A percentile compares a stretch with the other conserved stretches of the same genome.
Conservation (phyloP, 2,329 filamentous ascomycete genomes). For the Pseudogymnoascus sp. region DNA sequence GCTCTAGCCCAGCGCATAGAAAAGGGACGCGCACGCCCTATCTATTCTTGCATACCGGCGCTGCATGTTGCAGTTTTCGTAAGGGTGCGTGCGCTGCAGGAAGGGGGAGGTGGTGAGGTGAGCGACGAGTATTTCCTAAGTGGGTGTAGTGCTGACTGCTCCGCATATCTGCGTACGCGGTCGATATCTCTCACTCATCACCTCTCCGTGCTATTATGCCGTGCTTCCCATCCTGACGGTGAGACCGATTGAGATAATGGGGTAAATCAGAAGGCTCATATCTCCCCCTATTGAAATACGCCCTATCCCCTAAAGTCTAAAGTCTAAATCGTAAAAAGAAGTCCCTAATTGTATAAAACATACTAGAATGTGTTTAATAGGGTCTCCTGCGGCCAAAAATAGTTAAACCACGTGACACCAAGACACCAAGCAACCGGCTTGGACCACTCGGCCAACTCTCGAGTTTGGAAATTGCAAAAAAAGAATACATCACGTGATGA, state of each 20-base stretch:
- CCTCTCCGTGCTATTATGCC: background rate
- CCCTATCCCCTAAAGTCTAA: background rate
- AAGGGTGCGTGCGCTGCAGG: background rate
- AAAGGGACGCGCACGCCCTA: background rate
- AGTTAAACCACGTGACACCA: too few species aligned
- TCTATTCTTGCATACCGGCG: background rate
- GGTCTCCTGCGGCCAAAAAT: too few species aligned
- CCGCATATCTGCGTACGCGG: background rate
- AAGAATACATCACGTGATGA: background rate
- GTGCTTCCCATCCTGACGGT: too few species aligned
- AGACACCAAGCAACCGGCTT: background rate
- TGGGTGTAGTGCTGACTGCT: background rate
- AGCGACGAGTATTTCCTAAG: background rate
- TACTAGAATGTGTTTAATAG: too few species aligned
- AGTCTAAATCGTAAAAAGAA: too few species aligned
- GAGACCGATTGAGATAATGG: too few species aligned
- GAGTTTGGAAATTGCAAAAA: background rate
- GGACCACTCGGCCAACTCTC: background rate
- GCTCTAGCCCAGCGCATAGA: background rate
- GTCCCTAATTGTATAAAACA: too few species aligned
- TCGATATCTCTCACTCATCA: background rate
- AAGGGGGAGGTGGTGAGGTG: too few species aligned
- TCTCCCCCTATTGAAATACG: too few species aligned
- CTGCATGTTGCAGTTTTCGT: background rate
- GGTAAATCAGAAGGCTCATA: too few species aligned